Percentiles rank a stretch among this genome's conserved stretches.
Evolutionary conservation across 2,329 filamentous ascomycete species (phyloP).

Genomic region (Colletotrichum sp.): DNA sequence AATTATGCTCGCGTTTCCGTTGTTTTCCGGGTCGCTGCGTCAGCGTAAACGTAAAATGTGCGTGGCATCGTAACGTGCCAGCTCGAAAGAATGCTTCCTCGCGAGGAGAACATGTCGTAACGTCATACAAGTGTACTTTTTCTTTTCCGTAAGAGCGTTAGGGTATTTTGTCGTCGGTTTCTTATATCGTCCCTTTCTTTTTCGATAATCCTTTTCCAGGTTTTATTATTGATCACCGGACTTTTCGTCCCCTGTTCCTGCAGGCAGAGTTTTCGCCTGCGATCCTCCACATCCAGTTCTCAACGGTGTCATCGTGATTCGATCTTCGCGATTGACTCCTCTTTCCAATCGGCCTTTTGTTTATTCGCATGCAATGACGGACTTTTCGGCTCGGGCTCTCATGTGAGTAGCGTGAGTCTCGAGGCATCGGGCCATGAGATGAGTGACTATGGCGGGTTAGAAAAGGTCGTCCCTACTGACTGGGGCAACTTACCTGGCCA

Average conservation of each 20-base stretch:
- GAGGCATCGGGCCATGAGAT: slow-evolving; percentile 59
- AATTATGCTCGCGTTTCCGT: not conserved
- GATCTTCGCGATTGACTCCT: too few relatives aligned
- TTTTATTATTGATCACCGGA: not conserved
- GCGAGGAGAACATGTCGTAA: not conserved
- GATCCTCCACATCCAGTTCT: not conserved
- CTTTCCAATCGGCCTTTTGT: not conserved
- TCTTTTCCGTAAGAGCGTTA: not conserved
- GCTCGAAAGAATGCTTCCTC: not conserved
- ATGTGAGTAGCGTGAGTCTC: slow-evolving; percentile 59
- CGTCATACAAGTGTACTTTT: slow-evolving; percentile 8
- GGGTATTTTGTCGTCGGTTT: slow-evolving; percentile 6
- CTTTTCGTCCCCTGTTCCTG: not conserved
- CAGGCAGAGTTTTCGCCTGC: not conserved
- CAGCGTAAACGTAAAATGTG: slow-evolving; percentile 2
- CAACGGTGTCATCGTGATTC: not conserved
- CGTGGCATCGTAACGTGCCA: not conserved
- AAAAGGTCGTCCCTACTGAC: not conserved
- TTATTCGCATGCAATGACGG: slow-evolving; percentile 46
- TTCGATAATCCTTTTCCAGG: not conserved
- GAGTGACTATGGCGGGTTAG: slow-evolving; percentile 45
- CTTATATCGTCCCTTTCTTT: not conserved
- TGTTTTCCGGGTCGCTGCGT: not conserved
- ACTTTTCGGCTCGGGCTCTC: slow-evolving; percentile 57
- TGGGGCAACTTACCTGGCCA: slow-evolving; percentile 77